Evolutionary conservation across 2,329 filamentous ascomycete genomes (phyloP).

Genomic region (Aspergillus niger): DNA sequence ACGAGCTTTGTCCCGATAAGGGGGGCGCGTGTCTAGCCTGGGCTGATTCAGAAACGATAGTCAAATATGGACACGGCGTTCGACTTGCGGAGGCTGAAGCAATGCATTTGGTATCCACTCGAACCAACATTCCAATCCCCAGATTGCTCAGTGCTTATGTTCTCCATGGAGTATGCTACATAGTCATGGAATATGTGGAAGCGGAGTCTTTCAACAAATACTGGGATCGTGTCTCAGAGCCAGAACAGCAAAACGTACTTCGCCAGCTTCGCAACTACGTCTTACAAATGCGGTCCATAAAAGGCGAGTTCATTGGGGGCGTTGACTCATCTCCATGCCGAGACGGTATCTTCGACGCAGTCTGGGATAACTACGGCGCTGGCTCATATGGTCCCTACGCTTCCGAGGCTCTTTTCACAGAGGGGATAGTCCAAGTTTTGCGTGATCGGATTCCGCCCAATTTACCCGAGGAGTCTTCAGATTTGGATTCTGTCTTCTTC

Average conservation of each 20-base stretch:
- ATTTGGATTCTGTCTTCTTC: slow-evolving; percentile 17
- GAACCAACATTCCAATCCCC: slow-evolving; percentile 14
- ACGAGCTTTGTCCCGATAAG: slow-evolving; percentile 13
- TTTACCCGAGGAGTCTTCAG: slow-evolving; percentile 6
- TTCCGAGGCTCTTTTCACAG: slow-evolving; percentile 18
- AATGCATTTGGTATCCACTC: slow-evolving; percentile 16
- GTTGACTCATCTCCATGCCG: slow-evolving; percentile 16
- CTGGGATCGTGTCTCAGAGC: slow-evolving; percentile 16
- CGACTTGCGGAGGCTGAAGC: slow-evolving; percentile 20
- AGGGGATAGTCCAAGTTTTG: slow-evolving; percentile 19
- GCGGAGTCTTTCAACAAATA: slow-evolving; percentile 17
- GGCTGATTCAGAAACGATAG: slow-evolving; percentile 16
- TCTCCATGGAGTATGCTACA: slow-evolving; percentile 17
- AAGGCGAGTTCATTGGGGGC: slow-evolving; percentile 16
- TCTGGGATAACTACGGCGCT: background rate
- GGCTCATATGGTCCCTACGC: slow-evolving; percentile 18
- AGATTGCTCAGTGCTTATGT: slow-evolving; percentile 17
- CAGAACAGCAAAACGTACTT: slow-evolving; percentile 10
- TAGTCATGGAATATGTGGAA: slow-evolving; percentile 17
- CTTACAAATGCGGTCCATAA: slow-evolving; percentile 15
- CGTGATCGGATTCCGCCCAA: slow-evolving; percentile 15
- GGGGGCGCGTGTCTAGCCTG: slow-evolving; percentile 16
- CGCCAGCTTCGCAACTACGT: slow-evolving; percentile 15
- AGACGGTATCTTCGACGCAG: slow-evolving; percentile 20
- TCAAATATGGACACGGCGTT: slow-evolving; percentile 19